Percentiles rank a stretch among this genome's conserved stretches.
These are phyloP conservation scores for Hygrophila difformis DNA, from an alignment of 257 asterid genomes.

Conservation along the genomic window DNA sequence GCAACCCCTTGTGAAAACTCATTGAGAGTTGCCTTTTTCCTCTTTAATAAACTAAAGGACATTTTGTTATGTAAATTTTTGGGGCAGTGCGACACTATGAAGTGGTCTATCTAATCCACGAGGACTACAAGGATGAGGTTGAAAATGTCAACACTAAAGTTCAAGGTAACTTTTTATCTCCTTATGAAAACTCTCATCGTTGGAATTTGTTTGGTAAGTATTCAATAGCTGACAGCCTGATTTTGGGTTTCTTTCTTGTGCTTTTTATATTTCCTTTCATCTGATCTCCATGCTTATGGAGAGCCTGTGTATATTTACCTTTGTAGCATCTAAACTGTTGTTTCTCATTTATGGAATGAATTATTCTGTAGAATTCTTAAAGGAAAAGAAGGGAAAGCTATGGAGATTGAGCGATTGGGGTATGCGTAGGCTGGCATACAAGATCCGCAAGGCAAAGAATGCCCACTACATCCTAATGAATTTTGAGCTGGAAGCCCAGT, in stretches of 20 bases:
- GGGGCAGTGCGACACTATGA: constrained; percentile 91
- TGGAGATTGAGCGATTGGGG: constrained; percentile 99
- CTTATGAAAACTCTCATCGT: background rate
- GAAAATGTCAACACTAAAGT: constrained; percentile 68
- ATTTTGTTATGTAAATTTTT: constrained; percentile 6
- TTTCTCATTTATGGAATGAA: constrained; percentile 3
- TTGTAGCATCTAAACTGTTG: background rate
- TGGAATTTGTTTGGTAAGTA: too few relatives aligned
- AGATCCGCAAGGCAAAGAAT: constrained; percentile 66
- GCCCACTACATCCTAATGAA: constrained; percentile 93
- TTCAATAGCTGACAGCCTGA: background rate
- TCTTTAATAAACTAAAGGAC: background rate
- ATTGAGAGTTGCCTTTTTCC: too few relatives aligned
- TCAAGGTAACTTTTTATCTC: constrained; percentile 47
- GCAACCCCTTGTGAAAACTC: too few relatives aligned
- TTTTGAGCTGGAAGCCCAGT: constrained; percentile 71
- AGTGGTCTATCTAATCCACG: constrained; percentile 87
- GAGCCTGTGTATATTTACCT: background rate
- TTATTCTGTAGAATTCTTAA: constrained; percentile 49
- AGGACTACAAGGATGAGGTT: constrained; percentile 65
- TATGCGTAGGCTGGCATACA: constrained; percentile 85
- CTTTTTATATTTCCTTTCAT: too few relatives aligned
- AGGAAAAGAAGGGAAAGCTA: constrained; percentile 80
- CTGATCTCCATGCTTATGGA: too few relatives aligned
- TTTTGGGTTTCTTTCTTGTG: background rate